These are phyloP conservation scores for Fusarium sarcochroum DNA, from an alignment of 2,329 filamentous ascomycete species.

Conservation along the genomic window DNA sequence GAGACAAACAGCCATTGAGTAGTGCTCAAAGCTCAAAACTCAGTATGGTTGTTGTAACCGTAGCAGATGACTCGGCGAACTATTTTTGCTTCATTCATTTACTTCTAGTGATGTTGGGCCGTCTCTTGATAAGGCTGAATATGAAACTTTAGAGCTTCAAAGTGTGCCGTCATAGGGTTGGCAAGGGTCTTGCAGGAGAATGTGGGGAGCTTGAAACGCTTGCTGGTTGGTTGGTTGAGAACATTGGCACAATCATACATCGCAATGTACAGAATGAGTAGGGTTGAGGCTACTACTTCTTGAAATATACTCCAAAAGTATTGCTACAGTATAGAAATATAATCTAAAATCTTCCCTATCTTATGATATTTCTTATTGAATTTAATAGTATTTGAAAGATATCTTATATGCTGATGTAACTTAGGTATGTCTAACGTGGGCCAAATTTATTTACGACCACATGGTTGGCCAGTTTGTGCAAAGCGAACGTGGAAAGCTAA, in stretches of 20 bases:
- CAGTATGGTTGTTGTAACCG: rapidly evolving
- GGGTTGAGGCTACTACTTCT: too few species aligned
- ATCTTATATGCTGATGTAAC: too few species aligned
- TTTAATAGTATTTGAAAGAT: too few species aligned
- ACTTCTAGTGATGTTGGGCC: not conserved
- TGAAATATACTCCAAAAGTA: too few species aligned
- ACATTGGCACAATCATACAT: too few species aligned
- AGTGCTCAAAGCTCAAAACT: not conserved
- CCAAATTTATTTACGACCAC: too few species aligned
- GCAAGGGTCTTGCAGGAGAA: conserved; percentile 34
- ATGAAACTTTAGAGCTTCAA: conserved; percentile 20
- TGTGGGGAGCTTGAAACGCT: conserved; percentile 35
- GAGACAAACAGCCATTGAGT: conserved; percentile 10
- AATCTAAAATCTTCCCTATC: too few species aligned
- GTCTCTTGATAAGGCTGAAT: conserved; percentile 31
- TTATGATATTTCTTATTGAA: too few species aligned
- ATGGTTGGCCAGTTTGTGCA: conserved; percentile 2
- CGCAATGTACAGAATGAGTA: too few species aligned
- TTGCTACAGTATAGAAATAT: too few species aligned
- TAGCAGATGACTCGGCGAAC: not conserved
- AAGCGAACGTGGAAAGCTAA: not conserved
- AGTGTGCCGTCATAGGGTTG: conserved; percentile 42
- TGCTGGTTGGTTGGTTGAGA: conserved; percentile 17
- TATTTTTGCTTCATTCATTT: not conserved
- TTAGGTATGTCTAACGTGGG: too few species aligned